These are phyloP conservation scores for Arbutus unedo DNA, from an alignment of 148 eudicot genomes.

Conservation along the genomic window DNA sequence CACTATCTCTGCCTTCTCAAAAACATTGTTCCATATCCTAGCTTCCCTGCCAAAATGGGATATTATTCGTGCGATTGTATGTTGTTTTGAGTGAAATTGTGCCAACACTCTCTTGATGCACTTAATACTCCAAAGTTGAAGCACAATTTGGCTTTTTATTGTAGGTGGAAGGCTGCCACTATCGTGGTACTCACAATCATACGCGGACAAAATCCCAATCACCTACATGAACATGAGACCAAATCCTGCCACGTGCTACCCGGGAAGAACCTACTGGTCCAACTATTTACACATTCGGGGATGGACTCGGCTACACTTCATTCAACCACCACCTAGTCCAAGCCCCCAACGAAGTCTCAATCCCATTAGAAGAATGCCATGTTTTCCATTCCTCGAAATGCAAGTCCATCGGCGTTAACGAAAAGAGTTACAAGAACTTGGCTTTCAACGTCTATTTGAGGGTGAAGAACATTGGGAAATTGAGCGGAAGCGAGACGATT, in stretches of 20 bases:
- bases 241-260: constrained; percentile 53
- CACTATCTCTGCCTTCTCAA: too few relatives aligned
- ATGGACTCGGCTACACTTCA: constrained; percentile 54
- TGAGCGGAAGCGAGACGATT: constrained; percentile 60
- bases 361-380: constrained; percentile 54
- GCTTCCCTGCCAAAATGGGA: too few relatives aligned
- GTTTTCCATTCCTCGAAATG: constrained; percentile 54
- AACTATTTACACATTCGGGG: constrained; percentile 51
- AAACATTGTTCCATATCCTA: too few relatives aligned
- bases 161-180: constrained; percentile 67
- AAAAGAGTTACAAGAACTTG: constrained; percentile 41
- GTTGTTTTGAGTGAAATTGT: too few relatives aligned
- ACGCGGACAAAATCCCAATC: constrained; percentile 49
- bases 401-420: constrained; percentile 49
- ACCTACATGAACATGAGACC: constrained; percentile 82
- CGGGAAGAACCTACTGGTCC: constrained; percentile 64
- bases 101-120: too few relatives aligned
- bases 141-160: neutral
- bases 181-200: constrained; percentile 71
- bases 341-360: constrained; percentile 51
- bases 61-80: neutral
- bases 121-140: too few relatives aligned
- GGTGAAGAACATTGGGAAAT: constrained; percentile 54
- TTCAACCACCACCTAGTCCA: constrained; percentile 47
- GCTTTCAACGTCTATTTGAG: constrained; percentile 49